Percentiles rank a stretch among this genome's conserved stretches.
Conservation (phyloP, 169 alveolate species). For the Plasmodium vinckei region DNA sequence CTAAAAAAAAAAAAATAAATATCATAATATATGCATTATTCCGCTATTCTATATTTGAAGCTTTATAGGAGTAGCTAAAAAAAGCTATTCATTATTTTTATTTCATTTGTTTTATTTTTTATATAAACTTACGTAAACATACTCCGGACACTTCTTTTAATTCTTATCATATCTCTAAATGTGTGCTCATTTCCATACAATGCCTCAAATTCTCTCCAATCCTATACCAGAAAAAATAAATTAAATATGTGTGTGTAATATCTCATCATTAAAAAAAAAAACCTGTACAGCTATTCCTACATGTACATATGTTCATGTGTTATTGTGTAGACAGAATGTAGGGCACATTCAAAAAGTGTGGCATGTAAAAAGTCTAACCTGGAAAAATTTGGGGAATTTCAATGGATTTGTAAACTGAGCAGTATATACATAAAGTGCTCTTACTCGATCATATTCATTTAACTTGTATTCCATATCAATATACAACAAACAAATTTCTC, state of each 20-base stretch:
- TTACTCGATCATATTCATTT: constrained; percentile 93
- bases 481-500: constrained; percentile 90
- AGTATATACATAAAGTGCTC: constrained; percentile 89
- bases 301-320: not conserved
- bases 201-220: constrained; percentile 92
- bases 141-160: constrained; percentile 68
- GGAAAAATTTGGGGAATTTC: constrained; percentile 26
- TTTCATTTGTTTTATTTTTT: too few species aligned
- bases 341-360: not conserved
- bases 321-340: not conserved
- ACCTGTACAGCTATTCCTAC: not conserved
- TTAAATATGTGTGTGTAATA: not conserved
- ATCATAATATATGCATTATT: too few species aligned
- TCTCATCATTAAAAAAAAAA: not conserved
- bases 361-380: constrained; percentile 34
- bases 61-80: too few species aligned
- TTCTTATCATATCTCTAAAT: constrained; percentile 88
- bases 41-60: too few species aligned
- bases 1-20: constrained; percentile 10
- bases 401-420: constrained; percentile 89
- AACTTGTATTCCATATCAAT: constrained; percentile 90
- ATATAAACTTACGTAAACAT: constrained; percentile 36
- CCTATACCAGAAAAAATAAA: constrained; percentile 23
- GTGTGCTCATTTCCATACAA: constrained; percentile 91
- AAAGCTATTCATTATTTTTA: too few species aligned